Evolutionary conservation across 306 rosid genomes (phyloP).

Genomic region (Calophaca sinica): DNA sequence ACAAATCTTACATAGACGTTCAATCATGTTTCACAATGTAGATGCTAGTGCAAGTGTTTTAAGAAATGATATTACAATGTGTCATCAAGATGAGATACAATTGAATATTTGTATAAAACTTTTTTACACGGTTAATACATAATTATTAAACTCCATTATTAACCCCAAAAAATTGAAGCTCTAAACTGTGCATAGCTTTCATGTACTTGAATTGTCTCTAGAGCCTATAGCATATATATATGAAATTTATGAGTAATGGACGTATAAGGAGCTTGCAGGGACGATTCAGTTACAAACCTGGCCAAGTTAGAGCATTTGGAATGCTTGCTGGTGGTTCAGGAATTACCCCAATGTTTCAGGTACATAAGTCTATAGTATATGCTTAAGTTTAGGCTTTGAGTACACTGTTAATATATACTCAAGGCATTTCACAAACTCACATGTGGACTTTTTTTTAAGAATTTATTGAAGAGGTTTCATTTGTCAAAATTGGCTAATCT

Average conservation of each 20-base stretch:
- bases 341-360: slow-evolving; percentile 95
- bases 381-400: not conserved
- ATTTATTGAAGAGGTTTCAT: not conserved
- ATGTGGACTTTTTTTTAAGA: not conserved
- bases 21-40: too few relatives aligned
- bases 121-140: too few relatives aligned
- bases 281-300: slow-evolving; percentile 70
- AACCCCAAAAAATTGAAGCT: not conserved
- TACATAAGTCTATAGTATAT: not conserved
- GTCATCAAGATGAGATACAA: too few relatives aligned
- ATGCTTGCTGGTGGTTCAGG: slow-evolving; percentile 92
- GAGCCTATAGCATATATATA: too few relatives aligned
- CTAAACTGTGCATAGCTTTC: not conserved
- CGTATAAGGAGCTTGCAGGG: slow-evolving; percentile 53
- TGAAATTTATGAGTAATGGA: not conserved
- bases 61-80: too few relatives aligned
- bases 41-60: too few relatives aligned
- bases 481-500: not conserved
- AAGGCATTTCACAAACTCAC: not conserved
- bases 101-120: too few relatives aligned
- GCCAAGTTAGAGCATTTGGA: slow-evolving; percentile 71
- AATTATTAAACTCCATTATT: too few relatives aligned
- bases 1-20: too few relatives aligned
- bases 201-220: not conserved
- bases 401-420: not conserved